Evolutionary conservation across 2,329 filamentous ascomycete species (phyloP).

Genomic region (Trichophyton simii): DNA sequence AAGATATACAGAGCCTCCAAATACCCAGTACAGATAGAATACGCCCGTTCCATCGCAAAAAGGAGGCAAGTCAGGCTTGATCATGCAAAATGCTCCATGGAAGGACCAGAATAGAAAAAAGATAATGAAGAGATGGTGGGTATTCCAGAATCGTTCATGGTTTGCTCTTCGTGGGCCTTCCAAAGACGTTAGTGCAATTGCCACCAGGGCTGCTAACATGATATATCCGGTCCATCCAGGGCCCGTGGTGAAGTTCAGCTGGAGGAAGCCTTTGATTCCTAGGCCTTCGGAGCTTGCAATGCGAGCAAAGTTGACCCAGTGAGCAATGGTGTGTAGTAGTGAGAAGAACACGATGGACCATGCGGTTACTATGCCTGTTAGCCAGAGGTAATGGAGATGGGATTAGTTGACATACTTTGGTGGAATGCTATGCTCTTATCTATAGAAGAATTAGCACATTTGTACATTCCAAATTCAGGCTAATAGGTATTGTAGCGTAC

Average conservation of each 20-base stretch:
- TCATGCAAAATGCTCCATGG: conserved; percentile 84
- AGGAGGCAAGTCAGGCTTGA: conserved; percentile 67
- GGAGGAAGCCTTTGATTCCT: conserved; percentile 63
- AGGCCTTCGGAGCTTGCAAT: conserved; percentile 62
- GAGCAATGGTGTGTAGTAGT: conserved; percentile 72
- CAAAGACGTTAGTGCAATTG: conserved; percentile 63
- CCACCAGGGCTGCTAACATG: conserved; percentile 66
- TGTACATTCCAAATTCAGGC: no score
- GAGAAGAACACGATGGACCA: conserved; percentile 86
- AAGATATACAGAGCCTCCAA: conserved; percentile 67
- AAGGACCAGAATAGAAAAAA: conserved; percentile 90
- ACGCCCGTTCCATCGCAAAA: conserved; percentile 59
- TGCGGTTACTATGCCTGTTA: conserved; percentile 42
- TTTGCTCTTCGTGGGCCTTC: conserved; percentile 69
- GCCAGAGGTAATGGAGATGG: conserved; percentile 5
- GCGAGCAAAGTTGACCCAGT: conserved; percentile 77
- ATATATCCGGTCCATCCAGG: conserved; percentile 79
- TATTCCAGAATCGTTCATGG: conserved; percentile 85
- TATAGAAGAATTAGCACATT: conserved; percentile 9
- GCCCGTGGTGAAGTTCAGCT: conserved; percentile 65
- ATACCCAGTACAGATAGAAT: conserved; percentile 86
- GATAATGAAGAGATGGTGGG: conserved; percentile 73
- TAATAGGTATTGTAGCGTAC: conserved; percentile 9
- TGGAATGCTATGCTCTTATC: conserved; percentile 86
- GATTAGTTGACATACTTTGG: conserved; percentile 38